phyloP scores from a whole-genome alignment of 2,329 filamentous ascomycete species.

The Didymella lethalis region DNA sequence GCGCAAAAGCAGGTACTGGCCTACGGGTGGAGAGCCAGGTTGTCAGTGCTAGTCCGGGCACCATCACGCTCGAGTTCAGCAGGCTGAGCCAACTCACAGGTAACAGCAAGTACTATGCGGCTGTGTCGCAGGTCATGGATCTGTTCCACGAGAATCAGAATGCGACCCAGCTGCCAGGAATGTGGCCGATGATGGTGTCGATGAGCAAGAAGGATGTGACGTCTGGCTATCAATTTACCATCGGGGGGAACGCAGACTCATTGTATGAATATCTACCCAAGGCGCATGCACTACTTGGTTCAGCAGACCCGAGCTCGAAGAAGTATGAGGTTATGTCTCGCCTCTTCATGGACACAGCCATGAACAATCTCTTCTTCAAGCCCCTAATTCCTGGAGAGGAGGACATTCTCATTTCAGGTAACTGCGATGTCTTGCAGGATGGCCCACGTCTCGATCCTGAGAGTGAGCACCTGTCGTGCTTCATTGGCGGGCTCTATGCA shows the following conservation, averaged over 20 bases:
- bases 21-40: slow-evolving; percentile 68
- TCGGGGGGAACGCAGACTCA: slow-evolving; percentile 48
- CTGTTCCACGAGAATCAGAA: slow-evolving; percentile 79
- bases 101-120: slow-evolving; percentile 86
- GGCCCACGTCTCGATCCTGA: slow-evolving; percentile 53
- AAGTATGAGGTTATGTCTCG: slow-evolving; percentile 65
- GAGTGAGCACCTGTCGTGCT: slow-evolving; percentile 66
- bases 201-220: slow-evolving; percentile 42
- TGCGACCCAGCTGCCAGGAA: slow-evolving; percentile 73
- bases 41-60: slow-evolving; percentile 59
- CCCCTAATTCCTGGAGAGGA: slow-evolving; percentile 56
- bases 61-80: slow-evolving; percentile 87
- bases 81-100: slow-evolving; percentile 85
- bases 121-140: slow-evolving; percentile 83
- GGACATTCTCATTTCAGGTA: slow-evolving; percentile 58
- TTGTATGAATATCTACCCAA: slow-evolving; percentile 56
- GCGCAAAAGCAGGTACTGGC: slow-evolving; percentile 37
- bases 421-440: slow-evolving; percentile 47
- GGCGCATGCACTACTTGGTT: slow-evolving; percentile 56
- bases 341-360: slow-evolving; percentile 53
- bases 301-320: slow-evolving; percentile 50
- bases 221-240: slow-evolving; percentile 41
- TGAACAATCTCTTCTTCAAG: slow-evolving; percentile 56
- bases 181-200: slow-evolving; percentile 76
- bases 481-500: slow-evolving; percentile 67